A percentile compares a stretch with the other conserved stretches of the same genome.
Conservation (phyloP, 495 filamentous ascomycete species). For the Lasiosphaeriaceae sp. region DNA sequence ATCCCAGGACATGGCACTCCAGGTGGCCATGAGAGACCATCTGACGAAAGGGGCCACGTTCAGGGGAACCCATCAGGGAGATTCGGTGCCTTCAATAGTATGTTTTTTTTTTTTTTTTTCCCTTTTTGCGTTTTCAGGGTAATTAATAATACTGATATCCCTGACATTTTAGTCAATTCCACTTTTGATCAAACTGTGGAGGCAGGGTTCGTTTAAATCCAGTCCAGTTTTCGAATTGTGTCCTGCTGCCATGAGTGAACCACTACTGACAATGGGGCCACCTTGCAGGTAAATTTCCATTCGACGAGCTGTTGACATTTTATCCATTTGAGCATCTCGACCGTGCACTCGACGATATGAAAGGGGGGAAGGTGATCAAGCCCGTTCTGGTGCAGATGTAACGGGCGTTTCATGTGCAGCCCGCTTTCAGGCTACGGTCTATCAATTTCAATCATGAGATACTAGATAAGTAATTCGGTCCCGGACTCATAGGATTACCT, state of each 20-base stretch:
- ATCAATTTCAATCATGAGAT: too few relatives aligned
- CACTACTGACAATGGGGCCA: not conserved
- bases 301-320: constrained; percentile 11
- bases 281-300: constrained; percentile 9
- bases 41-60: constrained; percentile 9
- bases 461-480: too few relatives aligned
- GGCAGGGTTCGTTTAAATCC: constrained; percentile 5
- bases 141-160: not conserved
- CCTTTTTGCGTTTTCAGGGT: not conserved
- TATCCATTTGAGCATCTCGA: constrained; percentile 11
- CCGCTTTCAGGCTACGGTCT: too few relatives aligned
- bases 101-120: not conserved
- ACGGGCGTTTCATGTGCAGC: too few relatives aligned
- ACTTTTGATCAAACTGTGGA: constrained; percentile 12
- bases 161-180: constrained; percentile 11
- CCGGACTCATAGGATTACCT: too few relatives aligned
- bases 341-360: constrained; percentile 6
- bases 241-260: too few relatives aligned
- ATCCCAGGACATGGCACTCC: constrained; percentile 7
- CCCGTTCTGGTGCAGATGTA: constrained; percentile 3
- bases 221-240: not conserved
- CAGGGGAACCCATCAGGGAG: constrained; percentile 14
- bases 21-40: constrained; percentile 11
- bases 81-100: constrained; percentile 8
- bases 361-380: constrained; percentile 7